A percentile compares a stretch with the other conserved stretches of the same genome.
Evolutionary conservation across 2,329 filamentous ascomycete species (phyloP).

Genomic region (Aspergillus terreus): DNA sequence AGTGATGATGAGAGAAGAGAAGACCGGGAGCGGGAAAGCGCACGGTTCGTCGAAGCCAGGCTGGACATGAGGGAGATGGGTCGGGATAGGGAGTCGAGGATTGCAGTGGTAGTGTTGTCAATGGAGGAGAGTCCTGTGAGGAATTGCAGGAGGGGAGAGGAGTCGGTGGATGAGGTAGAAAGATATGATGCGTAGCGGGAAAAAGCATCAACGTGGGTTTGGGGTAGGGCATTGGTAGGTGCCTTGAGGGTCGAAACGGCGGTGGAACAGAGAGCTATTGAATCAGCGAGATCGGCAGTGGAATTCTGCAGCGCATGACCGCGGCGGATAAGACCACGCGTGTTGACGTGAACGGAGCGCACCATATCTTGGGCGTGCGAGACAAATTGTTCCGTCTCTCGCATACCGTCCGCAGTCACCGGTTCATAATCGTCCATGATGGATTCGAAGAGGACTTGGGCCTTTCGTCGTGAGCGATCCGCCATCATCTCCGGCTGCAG

Average conservation of each 20-base stretch:
- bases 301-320: constrained; percentile 70
- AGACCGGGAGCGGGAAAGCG: constrained; percentile 72
- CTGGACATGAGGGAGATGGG: constrained; percentile 73
- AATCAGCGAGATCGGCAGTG: constrained; percentile 46
- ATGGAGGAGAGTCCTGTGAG: constrained; percentile 74
- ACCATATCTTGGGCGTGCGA: constrained; percentile 88
- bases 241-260: constrained; percentile 49
- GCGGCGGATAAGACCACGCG: constrained; percentile 75
- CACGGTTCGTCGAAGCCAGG: constrained; percentile 70
- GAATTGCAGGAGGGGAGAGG: constrained; percentile 68
- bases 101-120: constrained; percentile 78
- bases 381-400: constrained; percentile 89
- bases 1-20: constrained; percentile 62
- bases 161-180: constrained; percentile 60
- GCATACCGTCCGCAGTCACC: constrained; percentile 64
- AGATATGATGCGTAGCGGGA: constrained; percentile 65
- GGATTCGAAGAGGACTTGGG: constrained; percentile 74
- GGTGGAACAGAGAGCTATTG: constrained; percentile 40
- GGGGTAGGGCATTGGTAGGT: constrained; percentile 61
- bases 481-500: constrained; percentile 87
- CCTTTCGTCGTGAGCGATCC: constrained; percentile 81
- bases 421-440: constrained; percentile 87
- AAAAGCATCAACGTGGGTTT: constrained; percentile 65
- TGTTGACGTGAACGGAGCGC: constrained; percentile 76
- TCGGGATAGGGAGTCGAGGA: constrained; percentile 73